Conservation (phyloP, 306 rosid species). For the Senna siamea region DNA sequence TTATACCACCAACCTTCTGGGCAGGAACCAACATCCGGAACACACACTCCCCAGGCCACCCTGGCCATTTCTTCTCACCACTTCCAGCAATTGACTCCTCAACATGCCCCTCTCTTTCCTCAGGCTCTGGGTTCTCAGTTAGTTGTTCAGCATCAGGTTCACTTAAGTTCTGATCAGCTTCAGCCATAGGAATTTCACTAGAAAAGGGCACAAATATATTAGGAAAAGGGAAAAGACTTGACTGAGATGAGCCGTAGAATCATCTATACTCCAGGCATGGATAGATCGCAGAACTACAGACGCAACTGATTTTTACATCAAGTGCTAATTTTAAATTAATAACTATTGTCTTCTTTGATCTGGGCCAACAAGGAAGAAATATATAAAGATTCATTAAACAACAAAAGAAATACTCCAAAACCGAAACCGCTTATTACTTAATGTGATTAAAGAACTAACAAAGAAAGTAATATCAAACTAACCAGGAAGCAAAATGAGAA, state of each 20-base stretch:
- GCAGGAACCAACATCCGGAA: slow-evolving; percentile 97
- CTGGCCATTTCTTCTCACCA: slow-evolving; percentile 97
- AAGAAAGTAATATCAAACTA: too few relatives aligned
- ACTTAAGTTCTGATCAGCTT: slow-evolving; percentile 54
- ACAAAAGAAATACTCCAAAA: neutral
- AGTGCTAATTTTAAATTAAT: neutral
- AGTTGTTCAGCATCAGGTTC: slow-evolving; percentile 41
- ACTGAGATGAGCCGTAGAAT: neutral
- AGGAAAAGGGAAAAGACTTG: neutral
- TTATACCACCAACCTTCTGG: slow-evolving; percentile 94
- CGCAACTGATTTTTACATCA: slow-evolving; percentile 1
- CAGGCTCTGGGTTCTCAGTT: slow-evolving; percentile 41
- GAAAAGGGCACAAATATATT: slow-evolving; percentile 2
- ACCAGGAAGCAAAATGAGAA: too few relatives aligned
- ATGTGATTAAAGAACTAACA: too few relatives aligned
- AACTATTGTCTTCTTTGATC: neutral
- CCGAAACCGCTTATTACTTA: neutral
- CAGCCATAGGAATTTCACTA: slow-evolving; percentile 61
- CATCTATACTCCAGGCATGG: neutral
- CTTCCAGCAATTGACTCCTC: slow-evolving; percentile 54
- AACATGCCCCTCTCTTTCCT: slow-evolving; percentile 42
- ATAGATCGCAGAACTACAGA: neutral
- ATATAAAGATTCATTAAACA: neutral
- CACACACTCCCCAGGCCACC: slow-evolving; percentile 99
- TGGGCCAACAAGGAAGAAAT: too few relatives aligned